phyloP scores from a whole-genome alignment of 2,329 filamentous ascomycete genomes.

The Venturia carpophila region DNA sequence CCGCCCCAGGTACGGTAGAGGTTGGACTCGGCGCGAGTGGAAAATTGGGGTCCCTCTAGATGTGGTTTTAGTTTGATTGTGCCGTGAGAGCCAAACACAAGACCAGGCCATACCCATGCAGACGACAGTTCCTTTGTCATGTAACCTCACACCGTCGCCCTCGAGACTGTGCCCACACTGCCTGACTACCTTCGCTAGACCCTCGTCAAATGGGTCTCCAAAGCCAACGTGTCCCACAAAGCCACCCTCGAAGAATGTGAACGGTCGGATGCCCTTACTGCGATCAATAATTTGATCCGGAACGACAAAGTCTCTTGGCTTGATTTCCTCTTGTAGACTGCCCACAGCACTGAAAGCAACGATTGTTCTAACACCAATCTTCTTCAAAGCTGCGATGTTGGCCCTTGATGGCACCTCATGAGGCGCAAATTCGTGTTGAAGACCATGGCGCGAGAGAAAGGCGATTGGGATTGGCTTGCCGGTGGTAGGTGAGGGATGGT shows the following conservation, averaged over 20 bases:
- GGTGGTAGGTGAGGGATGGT: conserved; percentile 68
- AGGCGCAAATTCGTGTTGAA: conserved; percentile 80
- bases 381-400: conserved; percentile 95
- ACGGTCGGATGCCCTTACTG: conserved; percentile 88
- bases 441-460: conserved; percentile 88
- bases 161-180: conserved; percentile 68
- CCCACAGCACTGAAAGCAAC: conserved; percentile 95
- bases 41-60: conserved; percentile 93
- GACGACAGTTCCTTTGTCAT: conserved; percentile 75
- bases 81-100: not conserved
- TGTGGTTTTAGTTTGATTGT: not conserved
- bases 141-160: conserved; percentile 76
- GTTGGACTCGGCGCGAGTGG: conserved; percentile 87
- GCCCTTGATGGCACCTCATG: conserved; percentile 92
- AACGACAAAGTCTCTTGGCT: conserved; percentile 91
- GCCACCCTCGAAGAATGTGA: conserved; percentile 90
- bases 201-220: conserved; percentile 85
- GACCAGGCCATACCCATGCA: conserved; percentile 89
- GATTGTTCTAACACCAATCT: conserved; percentile 79
- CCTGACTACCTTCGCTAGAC: conserved; percentile 67
- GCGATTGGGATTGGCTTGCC: conserved; percentile 59
- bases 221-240: conserved; percentile 93
- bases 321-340: conserved; percentile 83
- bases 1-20: conserved; percentile 94
- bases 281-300: conserved; percentile 96